Evolutionary conservation across 352 stramenopile species (phyloP), one percentile per base, ranked within the genome.

Genomic region (Phytopythium mirpurense): DNA sequence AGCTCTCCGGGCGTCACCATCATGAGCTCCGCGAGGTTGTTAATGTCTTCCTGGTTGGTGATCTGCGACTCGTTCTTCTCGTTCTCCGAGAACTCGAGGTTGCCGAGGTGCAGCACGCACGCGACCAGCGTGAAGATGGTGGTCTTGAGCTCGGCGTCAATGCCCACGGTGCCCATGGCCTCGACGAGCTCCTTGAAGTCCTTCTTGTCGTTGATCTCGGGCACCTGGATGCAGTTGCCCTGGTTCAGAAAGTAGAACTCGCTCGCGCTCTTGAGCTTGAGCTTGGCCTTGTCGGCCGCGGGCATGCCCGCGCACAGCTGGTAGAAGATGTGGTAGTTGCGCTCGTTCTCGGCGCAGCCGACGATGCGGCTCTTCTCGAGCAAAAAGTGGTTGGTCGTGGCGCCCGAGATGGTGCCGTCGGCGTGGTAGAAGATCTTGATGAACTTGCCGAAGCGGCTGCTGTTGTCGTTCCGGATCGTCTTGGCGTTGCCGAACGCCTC

Each of bases 281-380:
- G 75, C 41, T 57, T 49, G n/a, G 68, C 77, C 60, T 91, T 90
- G 7, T 93, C 75, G 2, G 76, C 75, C 1, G 72, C 48, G 0
- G 78, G 50, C 62, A 94, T 72, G 35, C 88, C 93, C 0, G 86
- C 81, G 60, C 95, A 95, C 16, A 99, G 65, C 68, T 99, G 89
- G 70, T 99, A 99, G 65, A 99, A 99, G 35, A 99, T 96, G 70
- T 99, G 97, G 77, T 98, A 99, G 70, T 99, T 99, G 19, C 97
- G 78, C 74, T 99, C 97, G 4, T 90, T 70, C 18, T 95, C 67
- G 5, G 79, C 83, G 68, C 97, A 97, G 24, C 86, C 83, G 2
- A 98, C 86, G 26, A 99, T 94, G 18, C 96, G 92, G 54, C 95
- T 97, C 71, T 99, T 99, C 67, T 99, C 97, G 14, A 99, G 74